These are phyloP conservation scores for Tylopilus balloui DNA, from an alignment of 768 basidiomycete species.

Conservation along the genomic window DNA sequence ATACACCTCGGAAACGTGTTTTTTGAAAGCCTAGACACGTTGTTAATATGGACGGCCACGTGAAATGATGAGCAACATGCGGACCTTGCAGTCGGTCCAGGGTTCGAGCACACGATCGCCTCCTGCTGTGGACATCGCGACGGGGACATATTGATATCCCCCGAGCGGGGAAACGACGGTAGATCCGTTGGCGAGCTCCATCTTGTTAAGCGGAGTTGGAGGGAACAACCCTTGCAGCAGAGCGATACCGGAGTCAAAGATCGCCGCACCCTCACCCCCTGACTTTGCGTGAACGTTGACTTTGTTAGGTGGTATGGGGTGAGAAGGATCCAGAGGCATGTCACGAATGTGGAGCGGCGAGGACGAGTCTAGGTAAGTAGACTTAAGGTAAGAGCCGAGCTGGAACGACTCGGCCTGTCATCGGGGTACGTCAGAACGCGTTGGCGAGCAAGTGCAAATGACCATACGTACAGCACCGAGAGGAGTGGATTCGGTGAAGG, in stretches of 20 bases:
- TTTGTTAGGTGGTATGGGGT: constrained; percentile 60
- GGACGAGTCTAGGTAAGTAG: constrained; percentile 60
- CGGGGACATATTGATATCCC: constrained; percentile 85
- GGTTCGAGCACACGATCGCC: constrained; percentile 78
- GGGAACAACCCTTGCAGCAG: constrained; percentile 82
- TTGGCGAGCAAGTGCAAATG: background rate
- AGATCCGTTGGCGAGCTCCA: constrained; percentile 73
- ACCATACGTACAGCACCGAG: constrained; percentile 58
- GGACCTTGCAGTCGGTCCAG: constrained; percentile 61
- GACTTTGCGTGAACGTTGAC: constrained; percentile 77
- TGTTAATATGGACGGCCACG: constrained; percentile 28
- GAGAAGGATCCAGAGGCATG: constrained; percentile 53
- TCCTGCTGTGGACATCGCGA: constrained; percentile 43
- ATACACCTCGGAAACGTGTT: constrained; percentile 61
- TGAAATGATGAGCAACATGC: constrained; percentile 32
- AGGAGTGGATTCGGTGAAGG: constrained; percentile 67
- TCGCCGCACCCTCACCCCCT: constrained; percentile 73
- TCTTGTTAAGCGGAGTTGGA: constrained; percentile 62
- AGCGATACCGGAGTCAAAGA: constrained; percentile 81
- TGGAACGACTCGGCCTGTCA: constrained; percentile 60
- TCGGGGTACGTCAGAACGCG: constrained; percentile 7
- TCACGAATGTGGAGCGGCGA: constrained; percentile 66
- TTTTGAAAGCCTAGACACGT: constrained; percentile 51
- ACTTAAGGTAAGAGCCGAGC: constrained; percentile 58
- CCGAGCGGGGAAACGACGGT: constrained; percentile 69